Evolutionary conservation across 805 yeast species (phyloP), one percentile per base, ranked within the genome.

Genomic region (Cyberlindnera maclurae): DNA sequence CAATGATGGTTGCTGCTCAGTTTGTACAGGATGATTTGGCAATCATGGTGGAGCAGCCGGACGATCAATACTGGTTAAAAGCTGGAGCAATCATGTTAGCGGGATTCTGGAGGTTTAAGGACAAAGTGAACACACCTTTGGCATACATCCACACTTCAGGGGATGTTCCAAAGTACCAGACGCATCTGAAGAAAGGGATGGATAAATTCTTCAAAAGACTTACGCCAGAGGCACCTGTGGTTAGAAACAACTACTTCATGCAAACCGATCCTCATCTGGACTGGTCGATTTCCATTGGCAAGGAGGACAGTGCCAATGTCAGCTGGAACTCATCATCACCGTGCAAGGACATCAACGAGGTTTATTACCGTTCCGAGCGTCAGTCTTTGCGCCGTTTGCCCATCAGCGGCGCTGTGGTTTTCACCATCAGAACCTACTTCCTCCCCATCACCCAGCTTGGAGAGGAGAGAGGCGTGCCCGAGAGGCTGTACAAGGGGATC

Each of bases 11-110:
- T 54, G 75, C 77, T 6, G 71, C 81, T 1, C 65, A 68, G 47
- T 62, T 78, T 58, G 58, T 72, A 12, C 86, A 79, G 56, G 86
- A 79, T 55, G 86, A 79, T 54, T 58, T 79, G 37, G 86, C 85
- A 4, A 64, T 80, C 16, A 74, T 79, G 82, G 59, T 77, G 37
- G 86, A 80, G 49, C 63, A 67, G 36, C 67, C 65, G 16, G 67
- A 76, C 29, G 85, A 83, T 8, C 68, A 73, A 37, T 79, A 77
- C 51, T 60, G 61, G 26, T 62, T 79, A 39, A 72, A 70, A 48
- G 79, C 74, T 22, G 87, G 84, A 3, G 73, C 81, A 4, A 75
- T 79, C 36, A 62, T 76, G 51, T 64, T 79, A 33, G 80, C 87
- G 3, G 86, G 81, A 0, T 80, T 79, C 56, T 79, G 86, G 86